Conservation (phyloP, 768 basidiomycete genomes). For the Tulasnella sp. region DNA sequence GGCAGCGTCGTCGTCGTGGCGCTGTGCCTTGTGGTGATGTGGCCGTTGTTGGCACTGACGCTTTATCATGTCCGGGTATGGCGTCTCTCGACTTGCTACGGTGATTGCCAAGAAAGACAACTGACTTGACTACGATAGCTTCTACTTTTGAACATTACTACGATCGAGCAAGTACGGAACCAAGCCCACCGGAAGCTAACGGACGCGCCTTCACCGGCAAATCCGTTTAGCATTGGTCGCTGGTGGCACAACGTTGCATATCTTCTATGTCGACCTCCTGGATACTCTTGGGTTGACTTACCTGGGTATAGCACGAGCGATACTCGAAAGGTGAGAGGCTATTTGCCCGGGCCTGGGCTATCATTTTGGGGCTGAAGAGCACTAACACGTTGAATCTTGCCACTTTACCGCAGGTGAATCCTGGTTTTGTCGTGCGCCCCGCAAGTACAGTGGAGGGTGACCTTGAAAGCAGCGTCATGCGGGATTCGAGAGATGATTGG, state of each 20-base stretch:
- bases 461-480: not conserved
- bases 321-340: constrained; percentile 39
- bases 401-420: not conserved
- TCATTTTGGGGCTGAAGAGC: constrained; percentile 10
- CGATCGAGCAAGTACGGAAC: constrained; percentile 93
- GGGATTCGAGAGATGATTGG: not conserved
- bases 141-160: constrained; percentile 78
- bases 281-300: constrained; percentile 72
- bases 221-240: constrained; percentile 78
- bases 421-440: constrained; percentile 8
- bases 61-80: constrained; percentile 80
- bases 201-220: constrained; percentile 52
- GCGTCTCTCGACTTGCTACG: constrained; percentile 10
- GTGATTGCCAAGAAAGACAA: constrained; percentile 15
- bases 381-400: not conserved
- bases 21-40: constrained; percentile 62
- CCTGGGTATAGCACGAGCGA: constrained; percentile 58
- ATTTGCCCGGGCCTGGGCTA: constrained; percentile 76
- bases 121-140: constrained; percentile 41
- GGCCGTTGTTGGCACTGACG: constrained; percentile 74
- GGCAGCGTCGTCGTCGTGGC: constrained; percentile 79
- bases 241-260: constrained; percentile 67
- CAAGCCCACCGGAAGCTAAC: constrained; percentile 68
- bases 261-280: constrained; percentile 71
- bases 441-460: not conserved